Base-by-base conservation (phyloP, 2,329 filamentous ascomycete genomes). In the Fusarium sp. region DNA sequence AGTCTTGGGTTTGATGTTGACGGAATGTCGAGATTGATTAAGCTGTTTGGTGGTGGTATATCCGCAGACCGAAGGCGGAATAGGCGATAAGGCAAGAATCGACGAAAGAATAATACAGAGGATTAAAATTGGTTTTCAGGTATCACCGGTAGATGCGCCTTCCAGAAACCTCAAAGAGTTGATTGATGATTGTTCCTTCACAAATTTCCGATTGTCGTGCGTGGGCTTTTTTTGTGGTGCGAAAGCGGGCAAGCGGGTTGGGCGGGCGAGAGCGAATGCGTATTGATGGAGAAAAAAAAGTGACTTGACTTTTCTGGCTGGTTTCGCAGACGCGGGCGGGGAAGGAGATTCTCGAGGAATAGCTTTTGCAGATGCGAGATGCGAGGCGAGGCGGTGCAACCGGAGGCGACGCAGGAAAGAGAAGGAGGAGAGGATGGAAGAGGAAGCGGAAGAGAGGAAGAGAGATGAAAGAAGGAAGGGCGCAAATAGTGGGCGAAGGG, bases 391-490 rank as follows among this genome's bases (percentile, higher is more conserved):
- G 58, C 68, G 69, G 59, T 71, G 71, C 66, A 71, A 75, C 74
- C 72, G 72, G 74, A 74, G 67, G 70, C 74, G 66, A 75, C 71
- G 69, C 66, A 59, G 65, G 71, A 70, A 71, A 66, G 71, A 74
- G 72, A 37, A 37, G 75, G 71, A 74, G 74, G 68, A 72, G 43
- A 72, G 43, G 45, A 59, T 53, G 28, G 30, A 46, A 72, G 68
- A 66, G 67, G 68, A 60, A 68, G 42, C 30, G 51, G 40, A 48
- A 68, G 69, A 63, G 66, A 60, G 20, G 25, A 48, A 27, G 71
- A 72, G 74, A 72, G 76, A 74, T 74, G 74, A 73, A 75, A 70
- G 68, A 73, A 72, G 70, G 74, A 72, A 74, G 72, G 72, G 72
- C 75, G 73, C 74, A 68, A 71, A 73, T 73, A 72, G 69, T 72